These are phyloP conservation scores for Sherardia arvensis DNA, from an alignment of 257 asterid genomes.

Conservation along the genomic window DNA sequence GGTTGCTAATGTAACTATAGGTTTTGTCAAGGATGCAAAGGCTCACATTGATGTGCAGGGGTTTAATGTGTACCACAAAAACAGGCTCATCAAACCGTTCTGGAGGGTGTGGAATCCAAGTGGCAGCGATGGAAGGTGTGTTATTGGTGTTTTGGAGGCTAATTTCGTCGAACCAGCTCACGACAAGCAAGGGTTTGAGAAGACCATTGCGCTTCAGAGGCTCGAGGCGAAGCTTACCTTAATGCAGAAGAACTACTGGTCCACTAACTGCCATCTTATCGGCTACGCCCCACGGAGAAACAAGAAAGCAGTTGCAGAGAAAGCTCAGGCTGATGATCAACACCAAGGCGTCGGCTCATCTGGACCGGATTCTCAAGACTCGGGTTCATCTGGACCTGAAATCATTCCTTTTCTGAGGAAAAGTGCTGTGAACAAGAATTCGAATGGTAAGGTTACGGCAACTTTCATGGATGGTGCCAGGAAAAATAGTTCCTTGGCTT, in stretches of 20 bases:
- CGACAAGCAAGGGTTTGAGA: neutral
- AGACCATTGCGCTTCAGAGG: neutral
- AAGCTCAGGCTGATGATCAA: too few relatives aligned
- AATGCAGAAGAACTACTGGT: neutral
- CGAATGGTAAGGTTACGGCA: neutral
- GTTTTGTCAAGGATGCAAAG: neutral
- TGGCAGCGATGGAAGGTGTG: neutral
- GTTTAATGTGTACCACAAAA: neutral
- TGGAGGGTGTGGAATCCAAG: neutral
- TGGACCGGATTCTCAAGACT: too few relatives aligned
- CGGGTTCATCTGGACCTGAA: neutral
- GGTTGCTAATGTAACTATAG: neutral
- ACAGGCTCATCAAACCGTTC: neutral
- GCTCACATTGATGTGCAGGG: constrained; percentile 1
- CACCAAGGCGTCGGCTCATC: too few relatives aligned
- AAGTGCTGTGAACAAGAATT: neutral
- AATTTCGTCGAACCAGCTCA: neutral
- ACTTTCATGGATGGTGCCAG: neutral
- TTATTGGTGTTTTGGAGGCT: neutral
- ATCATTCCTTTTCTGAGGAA: neutral
- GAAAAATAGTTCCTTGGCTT: neutral
- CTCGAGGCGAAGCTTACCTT: neutral
- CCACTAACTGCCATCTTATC: neutral
- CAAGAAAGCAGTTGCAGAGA: neutral
- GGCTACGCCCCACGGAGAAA: constrained; percentile 1